Evolutionary conservation across 2,329 filamentous ascomycete genomes (phyloP).

Genomic region (Pseudocercospora crystallina): DNA sequence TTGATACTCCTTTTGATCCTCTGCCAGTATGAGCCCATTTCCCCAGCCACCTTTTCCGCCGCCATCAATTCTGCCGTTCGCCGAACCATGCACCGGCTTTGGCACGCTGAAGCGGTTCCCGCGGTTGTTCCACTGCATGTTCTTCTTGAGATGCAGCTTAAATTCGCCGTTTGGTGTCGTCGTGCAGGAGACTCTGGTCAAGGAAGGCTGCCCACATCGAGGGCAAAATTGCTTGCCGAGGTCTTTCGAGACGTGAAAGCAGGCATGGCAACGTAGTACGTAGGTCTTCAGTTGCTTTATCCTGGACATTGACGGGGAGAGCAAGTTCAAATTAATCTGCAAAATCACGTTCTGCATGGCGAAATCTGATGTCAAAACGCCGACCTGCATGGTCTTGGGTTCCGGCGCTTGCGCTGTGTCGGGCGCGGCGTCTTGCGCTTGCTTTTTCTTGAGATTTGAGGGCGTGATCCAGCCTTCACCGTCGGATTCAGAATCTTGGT

Average conservation of each 20-base stretch:
- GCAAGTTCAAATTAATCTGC: slow-evolving; percentile 88
- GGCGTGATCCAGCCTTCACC: slow-evolving; percentile 91
- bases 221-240: slow-evolving; percentile 91
- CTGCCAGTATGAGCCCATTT: slow-evolving; percentile 75
- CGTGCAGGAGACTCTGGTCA: slow-evolving; percentile 81
- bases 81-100: slow-evolving; percentile 77
- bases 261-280: slow-evolving; percentile 89
- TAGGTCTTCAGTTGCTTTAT: slow-evolving; percentile 85
- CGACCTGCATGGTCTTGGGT: slow-evolving; percentile 72
- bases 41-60: slow-evolving; percentile 90
- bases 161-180: slow-evolving; percentile 80
- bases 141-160: slow-evolving; percentile 82
- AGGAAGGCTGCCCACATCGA: slow-evolving; percentile 80
- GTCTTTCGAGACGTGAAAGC: slow-evolving; percentile 81
- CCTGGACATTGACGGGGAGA: slow-evolving; percentile 74
- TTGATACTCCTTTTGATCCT: slow-evolving; percentile 93
- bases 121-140: slow-evolving; percentile 93
- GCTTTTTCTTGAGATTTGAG: slow-evolving; percentile 81
- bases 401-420: slow-evolving; percentile 49
- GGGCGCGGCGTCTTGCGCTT: slow-evolving; percentile 62
- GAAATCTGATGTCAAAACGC: slow-evolving; percentile 92
- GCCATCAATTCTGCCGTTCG: slow-evolving; percentile 70
- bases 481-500: slow-evolving; percentile 53
- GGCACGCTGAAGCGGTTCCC: slow-evolving; percentile 92
- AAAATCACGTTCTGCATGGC: slow-evolving; percentile 97